These are phyloP conservation scores for Russula sp. DNA, from an alignment of 768 basidiomycete genomes.

Conservation along the genomic window DNA sequence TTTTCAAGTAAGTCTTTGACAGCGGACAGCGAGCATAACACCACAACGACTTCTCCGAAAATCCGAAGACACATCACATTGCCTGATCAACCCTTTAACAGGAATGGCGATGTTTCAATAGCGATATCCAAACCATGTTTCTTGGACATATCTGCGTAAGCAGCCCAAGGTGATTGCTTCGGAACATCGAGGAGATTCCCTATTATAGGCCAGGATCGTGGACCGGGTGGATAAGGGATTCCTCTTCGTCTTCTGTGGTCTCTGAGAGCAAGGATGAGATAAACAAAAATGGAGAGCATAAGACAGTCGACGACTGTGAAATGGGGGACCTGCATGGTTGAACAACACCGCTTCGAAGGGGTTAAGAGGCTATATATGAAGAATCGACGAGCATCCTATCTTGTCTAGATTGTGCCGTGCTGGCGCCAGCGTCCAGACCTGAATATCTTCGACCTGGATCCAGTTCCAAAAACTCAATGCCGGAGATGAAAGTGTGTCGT, in stretches of 20 bases:
- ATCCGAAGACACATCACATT: slow-evolving; percentile 1
- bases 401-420: no score
- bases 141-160: not conserved
- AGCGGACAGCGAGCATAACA: not conserved
- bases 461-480: no score
- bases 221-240: not conserved
- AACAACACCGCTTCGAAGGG: not conserved
- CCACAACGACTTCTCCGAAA: not conserved
- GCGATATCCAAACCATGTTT: no score
- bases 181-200: not conserved
- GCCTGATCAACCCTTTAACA: not conserved
- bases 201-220: not conserved
- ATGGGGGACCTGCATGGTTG: not conserved
- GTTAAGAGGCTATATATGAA: not conserved
- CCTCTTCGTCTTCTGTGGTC: not conserved
- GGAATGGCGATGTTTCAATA: no score
- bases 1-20: slow-evolving; percentile 4
- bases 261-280: not conserved
- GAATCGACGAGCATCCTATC: no score
- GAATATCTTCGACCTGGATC: no score
- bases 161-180: not conserved
- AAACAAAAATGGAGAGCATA: not conserved
- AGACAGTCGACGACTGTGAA: not conserved
- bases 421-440: no score
- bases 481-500: no score